Conservation (phyloP, 345 rosid species). For the Rhodomyrtus tomentosa region DNA sequence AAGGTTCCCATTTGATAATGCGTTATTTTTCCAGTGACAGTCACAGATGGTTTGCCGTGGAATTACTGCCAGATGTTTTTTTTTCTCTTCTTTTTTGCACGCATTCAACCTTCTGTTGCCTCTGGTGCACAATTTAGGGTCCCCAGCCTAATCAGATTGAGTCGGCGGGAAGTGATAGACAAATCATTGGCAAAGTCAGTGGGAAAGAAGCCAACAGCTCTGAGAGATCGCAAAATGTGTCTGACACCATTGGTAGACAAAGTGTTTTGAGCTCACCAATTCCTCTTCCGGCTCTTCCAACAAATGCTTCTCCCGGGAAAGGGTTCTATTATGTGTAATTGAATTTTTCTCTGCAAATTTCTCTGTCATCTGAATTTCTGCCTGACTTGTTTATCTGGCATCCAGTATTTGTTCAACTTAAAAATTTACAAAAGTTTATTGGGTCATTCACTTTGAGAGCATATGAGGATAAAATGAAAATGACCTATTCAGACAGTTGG, state of each 20-base stretch:
- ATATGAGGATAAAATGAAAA: neutral
- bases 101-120: neutral
- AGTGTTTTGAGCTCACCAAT: conserved; percentile 40
- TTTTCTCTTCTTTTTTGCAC: neutral
- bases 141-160: conserved; percentile 20
- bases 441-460: neutral
- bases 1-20: neutral
- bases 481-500: neutral
- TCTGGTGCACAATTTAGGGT: conserved; percentile 4
- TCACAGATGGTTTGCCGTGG: neutral
- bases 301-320: conserved; percentile 31
- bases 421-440: neutral
- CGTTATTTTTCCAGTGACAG: neutral
- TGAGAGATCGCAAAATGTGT: conserved; percentile 22
- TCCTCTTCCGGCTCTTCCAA: conserved; percentile 35
- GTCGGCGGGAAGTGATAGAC: conserved; percentile 15
- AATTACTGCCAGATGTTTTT: neutral
- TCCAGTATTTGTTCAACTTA: neutral
- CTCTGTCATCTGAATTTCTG: neutral
- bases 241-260: conserved; percentile 4
- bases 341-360: neutral
- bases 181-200: conserved; percentile 3
- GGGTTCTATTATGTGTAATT: conserved; percentile 61
- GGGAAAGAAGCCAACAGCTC: conserved; percentile 9
- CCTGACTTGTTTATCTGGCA: neutral